phyloP scores from a whole-genome alignment of 2,329 filamentous ascomycete species.

The Colletotrichum endophyticum region DNA sequence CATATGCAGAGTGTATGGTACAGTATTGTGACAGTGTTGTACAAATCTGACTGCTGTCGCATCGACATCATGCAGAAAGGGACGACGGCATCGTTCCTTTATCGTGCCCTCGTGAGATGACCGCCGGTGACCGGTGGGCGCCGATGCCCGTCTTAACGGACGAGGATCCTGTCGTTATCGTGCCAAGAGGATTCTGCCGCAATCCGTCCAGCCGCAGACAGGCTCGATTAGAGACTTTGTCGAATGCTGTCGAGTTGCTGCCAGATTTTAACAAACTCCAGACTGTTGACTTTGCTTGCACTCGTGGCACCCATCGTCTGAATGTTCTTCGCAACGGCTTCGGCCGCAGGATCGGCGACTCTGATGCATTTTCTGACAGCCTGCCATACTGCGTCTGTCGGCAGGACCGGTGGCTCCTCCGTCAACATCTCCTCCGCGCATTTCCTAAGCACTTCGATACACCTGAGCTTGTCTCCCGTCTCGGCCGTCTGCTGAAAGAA shows the following conservation, averaged over 20 bases:
- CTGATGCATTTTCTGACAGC: slow-evolving; percentile 59
- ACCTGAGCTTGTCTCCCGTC: slow-evolving; percentile 46
- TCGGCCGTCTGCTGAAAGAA: slow-evolving; percentile 55
- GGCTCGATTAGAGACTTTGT: not conserved
- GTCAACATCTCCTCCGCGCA: slow-evolving; percentile 64
- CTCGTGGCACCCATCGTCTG: not conserved
- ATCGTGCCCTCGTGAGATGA: not conserved
- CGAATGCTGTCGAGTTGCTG: slow-evolving; percentile 21
- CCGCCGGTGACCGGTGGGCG: not conserved
- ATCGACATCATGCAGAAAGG: not conserved
- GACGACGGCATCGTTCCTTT: not conserved
- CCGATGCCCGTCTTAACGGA: not conserved
- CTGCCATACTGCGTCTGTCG: slow-evolving; percentile 47
- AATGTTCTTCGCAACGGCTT: slow-evolving; percentile 29
- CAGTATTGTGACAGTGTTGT: not conserved
- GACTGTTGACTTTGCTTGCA: slow-evolving; percentile 11
- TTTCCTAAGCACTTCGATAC: slow-evolving; percentile 52
- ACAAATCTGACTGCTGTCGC: not conserved
- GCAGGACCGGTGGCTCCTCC: slow-evolving; percentile 55
- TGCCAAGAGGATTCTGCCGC: not conserved
- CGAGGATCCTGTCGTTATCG: not conserved
- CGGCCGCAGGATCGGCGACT: slow-evolving; percentile 58
- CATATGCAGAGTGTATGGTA: not conserved
- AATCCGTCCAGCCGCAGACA: not conserved
- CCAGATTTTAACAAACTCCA: slow-evolving; percentile 34